Percentiles rank a stretch among this genome's conserved stretches.
These are phyloP conservation scores for Chamaecyparis obtusa DNA, from an alignment of 75 land plant genomes.

Conservation along the genomic window DNA sequence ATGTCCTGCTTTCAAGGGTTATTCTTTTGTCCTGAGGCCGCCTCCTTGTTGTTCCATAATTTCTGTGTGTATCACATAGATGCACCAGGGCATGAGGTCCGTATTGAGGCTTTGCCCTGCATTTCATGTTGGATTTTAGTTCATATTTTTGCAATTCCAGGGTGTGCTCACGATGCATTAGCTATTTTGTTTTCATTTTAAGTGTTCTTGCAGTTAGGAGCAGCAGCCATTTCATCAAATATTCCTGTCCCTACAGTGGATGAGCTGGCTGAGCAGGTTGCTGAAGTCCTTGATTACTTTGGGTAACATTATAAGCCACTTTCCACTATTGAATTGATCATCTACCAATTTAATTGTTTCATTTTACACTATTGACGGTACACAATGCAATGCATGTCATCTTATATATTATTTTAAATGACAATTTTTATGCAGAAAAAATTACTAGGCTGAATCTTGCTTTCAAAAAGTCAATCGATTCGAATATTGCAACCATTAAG, in stretches of 20 bases:
- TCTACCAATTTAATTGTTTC: background rate
- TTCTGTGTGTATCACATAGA: constrained; percentile 94
- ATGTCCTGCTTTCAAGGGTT: constrained; percentile 89
- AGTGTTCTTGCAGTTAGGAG: constrained; percentile 25
- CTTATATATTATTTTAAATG: background rate
- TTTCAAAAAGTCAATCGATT: background rate
- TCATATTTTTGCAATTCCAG: background rate
- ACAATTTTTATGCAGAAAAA: background rate
- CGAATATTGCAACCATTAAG: background rate
- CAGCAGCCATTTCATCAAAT: constrained; percentile 30
- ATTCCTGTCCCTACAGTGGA: constrained; percentile 21
- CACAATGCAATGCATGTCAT: background rate
- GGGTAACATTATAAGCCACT: constrained; percentile 17
- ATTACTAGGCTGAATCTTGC: background rate
- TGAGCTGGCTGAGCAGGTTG: constrained; percentile 55
- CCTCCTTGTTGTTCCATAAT: constrained; percentile 73
- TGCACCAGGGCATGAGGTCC: constrained; percentile 95
- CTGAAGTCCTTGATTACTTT: constrained; percentile 50
- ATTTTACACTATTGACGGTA: background rate
- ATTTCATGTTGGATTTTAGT: background rate
- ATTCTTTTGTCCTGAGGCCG: constrained; percentile 81
- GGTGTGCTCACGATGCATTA: constrained; percentile 2
- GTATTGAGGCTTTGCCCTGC: constrained; percentile 5
- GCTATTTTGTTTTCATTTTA: background rate
- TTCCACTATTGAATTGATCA: background rate